phyloP scores from a whole-genome alignment of 192 early-diverging fungal genomes.

The Pecoramyces ruminantium region DNA sequence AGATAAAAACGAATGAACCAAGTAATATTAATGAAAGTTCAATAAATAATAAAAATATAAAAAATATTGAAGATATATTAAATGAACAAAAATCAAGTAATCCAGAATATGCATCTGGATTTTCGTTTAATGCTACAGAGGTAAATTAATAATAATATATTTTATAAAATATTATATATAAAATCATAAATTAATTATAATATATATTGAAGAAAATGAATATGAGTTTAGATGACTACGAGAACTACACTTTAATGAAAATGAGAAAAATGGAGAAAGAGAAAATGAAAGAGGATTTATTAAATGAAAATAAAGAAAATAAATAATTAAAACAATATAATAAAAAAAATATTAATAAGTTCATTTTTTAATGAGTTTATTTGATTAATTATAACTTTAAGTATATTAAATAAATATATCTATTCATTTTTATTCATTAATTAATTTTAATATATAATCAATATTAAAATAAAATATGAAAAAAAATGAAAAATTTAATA shows the following conservation, averaged over 20 bases:
- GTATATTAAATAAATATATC: too few species aligned
- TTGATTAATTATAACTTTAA: too few species aligned
- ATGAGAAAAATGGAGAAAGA: not conserved
- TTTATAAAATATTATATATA: too few species aligned
- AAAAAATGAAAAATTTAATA: too few species aligned
- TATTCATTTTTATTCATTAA: too few species aligned
- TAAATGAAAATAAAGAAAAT: not conserved
- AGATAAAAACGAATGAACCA: not conserved
- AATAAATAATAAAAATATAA: not conserved
- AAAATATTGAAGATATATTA: not conserved
- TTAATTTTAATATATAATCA: too few species aligned
- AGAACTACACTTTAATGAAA: not conserved
- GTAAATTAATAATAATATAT: not conserved
- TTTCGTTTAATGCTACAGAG: not conserved
- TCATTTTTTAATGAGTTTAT: too few species aligned
- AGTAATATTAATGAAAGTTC: not conserved
- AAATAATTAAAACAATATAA: too few species aligned
- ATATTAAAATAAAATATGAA: too few species aligned
- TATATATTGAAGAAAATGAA: not conserved
- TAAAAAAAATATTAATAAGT: too few species aligned
- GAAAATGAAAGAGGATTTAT: not conserved
- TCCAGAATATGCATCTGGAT: not conserved
- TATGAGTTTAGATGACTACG: not conserved
- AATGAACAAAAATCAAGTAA: not conserved
- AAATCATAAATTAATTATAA: too few species aligned